Base-by-base conservation (phyloP, 164 flowering plant species). In the Stephania japonica region DNA sequence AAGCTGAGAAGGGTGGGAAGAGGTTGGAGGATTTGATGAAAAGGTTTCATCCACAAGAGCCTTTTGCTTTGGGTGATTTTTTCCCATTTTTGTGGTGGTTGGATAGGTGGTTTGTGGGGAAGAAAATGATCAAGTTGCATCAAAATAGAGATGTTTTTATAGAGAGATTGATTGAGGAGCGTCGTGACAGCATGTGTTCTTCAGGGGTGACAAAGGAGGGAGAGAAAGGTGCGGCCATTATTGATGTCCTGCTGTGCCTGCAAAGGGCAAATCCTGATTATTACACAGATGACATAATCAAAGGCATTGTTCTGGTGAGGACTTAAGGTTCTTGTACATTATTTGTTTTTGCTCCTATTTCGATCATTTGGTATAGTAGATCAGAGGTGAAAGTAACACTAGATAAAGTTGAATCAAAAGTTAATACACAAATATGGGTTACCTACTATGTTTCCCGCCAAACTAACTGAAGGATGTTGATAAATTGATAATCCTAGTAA, bases 231-330 rank as follows among this genome's bases (percentile, higher is more conserved):
- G 71, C 72, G 42, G 69, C 78, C 24, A 62, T 78, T 67, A 71
- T 80, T 19, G 78, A 75, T 42, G 81, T 32, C 68, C 53, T 82
- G 67, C 50, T 80, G 7, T 68, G 72, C 8, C 42, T 80, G 70
- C 82, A 80, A 69, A 69, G 78, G 25, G 67, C 73, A 19, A 65
- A 82, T n/a, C 79, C 84, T 4, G 78, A 73, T 16, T 70, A 71
- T 47, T 82, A 80, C 73, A 71, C 77, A 1, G 80, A 82, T 53
- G 70, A 62, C 7, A 76, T 71, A 1, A 74, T 82, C 25, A 80
- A 78, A 80, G 79, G 81, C 16, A 72, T 82, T 61, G 23, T 80
- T 8, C 26, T 67, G 75, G 85, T 82, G 69, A 63, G 74, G 12
- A n/a, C n/a, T n/a, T n/a, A n/a, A n/a, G n/a, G 12, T 23, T 23